phyloP scores from a whole-genome alignment of 2,329 filamentous ascomycete genomes.

The Chaetomiaceae sp. region DNA sequence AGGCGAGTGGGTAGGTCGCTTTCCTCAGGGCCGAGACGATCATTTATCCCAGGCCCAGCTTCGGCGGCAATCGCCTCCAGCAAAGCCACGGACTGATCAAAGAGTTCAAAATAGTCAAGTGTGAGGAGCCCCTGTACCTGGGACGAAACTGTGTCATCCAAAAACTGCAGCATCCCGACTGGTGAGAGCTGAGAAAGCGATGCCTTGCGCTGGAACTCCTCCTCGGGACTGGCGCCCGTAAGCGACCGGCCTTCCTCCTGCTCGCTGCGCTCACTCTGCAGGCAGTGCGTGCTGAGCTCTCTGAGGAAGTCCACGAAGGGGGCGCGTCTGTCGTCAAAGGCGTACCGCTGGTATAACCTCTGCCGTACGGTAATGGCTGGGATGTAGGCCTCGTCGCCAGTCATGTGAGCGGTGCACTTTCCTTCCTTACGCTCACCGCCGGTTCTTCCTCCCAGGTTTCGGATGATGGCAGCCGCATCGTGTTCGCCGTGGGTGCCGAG shows the following conservation, averaged over 20 bases:
- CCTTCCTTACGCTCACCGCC: neutral
- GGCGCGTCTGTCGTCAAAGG: neutral
- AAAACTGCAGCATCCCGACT: conserved; percentile 24
- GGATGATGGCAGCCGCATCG: neutral
- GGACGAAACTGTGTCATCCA: conserved; percentile 23
- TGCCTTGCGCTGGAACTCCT: neutral
- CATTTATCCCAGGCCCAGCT: conserved; percentile 3
- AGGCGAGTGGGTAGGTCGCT: neutral
- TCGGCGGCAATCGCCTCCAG: conserved; percentile 13
- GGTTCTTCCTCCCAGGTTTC: neutral
- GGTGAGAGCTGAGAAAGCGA: conserved; percentile 22
- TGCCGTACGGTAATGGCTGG: conserved; percentile 11
- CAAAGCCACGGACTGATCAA: conserved; percentile 20
- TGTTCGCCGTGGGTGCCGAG: neutral
- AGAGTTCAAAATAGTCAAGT: conserved; percentile 27
- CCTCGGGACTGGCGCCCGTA: neutral
- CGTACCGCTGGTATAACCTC: conserved; percentile 13
- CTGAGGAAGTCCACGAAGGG: conserved; percentile 17
- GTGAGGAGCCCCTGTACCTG: conserved; percentile 26
- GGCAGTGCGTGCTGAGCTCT: neutral
- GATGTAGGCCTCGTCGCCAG: neutral
- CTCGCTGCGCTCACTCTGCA: neutral
- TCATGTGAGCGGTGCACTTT: neutral
- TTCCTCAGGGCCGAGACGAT: neutral
- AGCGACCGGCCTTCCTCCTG: neutral